Conservation (phyloP, 2,329 filamentous ascomycete species). For the Alternaria novae-zelandiae region DNA sequence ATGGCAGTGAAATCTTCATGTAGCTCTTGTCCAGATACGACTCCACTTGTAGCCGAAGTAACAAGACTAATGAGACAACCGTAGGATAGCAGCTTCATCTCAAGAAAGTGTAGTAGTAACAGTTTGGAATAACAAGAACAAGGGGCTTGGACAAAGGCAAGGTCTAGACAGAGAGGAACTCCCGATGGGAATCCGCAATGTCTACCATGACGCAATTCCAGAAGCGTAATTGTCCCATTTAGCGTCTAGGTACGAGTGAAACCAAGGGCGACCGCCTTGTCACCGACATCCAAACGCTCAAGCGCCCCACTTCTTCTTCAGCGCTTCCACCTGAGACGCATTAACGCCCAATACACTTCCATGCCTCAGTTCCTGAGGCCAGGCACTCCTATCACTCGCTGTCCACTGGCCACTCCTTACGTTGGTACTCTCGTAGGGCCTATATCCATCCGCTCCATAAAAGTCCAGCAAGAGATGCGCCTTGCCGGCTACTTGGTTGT, state of each 20-base stretch:
- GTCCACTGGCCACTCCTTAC: constrained; percentile 56
- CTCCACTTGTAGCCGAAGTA: background rate
- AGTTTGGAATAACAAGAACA: background rate
- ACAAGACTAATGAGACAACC: background rate
- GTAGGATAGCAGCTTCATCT: background rate
- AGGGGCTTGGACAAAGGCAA: background rate
- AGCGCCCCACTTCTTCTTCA: constrained; percentile 40
- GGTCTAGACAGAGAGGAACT: background rate
- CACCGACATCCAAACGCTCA: background rate
- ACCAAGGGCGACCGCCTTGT: background rate
- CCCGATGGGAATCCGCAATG: background rate
- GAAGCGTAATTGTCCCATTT: background rate
- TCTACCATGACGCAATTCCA: background rate
- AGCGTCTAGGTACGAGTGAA: background rate
- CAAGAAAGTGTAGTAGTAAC: background rate
- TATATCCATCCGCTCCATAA: constrained; percentile 54
- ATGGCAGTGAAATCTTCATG: background rate
- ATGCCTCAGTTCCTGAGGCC: constrained; percentile 59
- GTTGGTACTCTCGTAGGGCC: constrained; percentile 57
- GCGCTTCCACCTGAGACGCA: constrained; percentile 47
- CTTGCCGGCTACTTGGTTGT: constrained; percentile 40
- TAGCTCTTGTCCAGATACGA: background rate
- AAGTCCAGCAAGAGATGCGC: constrained; percentile 57
- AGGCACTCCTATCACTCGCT: constrained; percentile 51
- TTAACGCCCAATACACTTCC: constrained; percentile 44